Evolutionary conservation across 2,329 filamentous ascomycete species (phyloP), one percentile per base, ranked within the genome.

Genomic region (Zasmidium citrigriseum): DNA sequence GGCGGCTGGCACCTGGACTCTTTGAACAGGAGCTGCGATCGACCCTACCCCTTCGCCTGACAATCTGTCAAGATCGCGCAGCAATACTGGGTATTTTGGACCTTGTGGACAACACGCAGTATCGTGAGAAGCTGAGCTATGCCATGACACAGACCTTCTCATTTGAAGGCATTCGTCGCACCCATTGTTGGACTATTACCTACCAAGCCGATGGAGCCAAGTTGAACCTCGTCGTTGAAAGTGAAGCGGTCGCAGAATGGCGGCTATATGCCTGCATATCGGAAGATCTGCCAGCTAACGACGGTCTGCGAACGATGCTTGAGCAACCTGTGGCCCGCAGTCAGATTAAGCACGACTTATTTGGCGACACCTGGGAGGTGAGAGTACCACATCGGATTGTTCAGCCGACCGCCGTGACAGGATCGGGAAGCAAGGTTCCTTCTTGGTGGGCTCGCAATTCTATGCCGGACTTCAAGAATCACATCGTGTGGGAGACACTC

Each of bases 401-500:
- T 5, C 23, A n/a, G n/a, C n/a, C 41, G 1, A 18, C 77, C 1
- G 48, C 46, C 0, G 59, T 78, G 4, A 47, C 18, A 3, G 69
- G 61, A 1, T 67, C 66, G 4, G 25, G 57, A 3, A 55, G 65
- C 2, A 61, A 57, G 10, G 55, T 61, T 1, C 67, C 67, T 3
- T 77, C 77, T 0, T 79, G 74, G 74, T 70, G 70, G 58, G 71
- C 71, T 20, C 65, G 69, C 0, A 61, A 74, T 2, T 74, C 72
- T 4, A 63, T 80, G 12, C 67, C 71, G 2, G 68, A 74, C 1
- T 78, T 76, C 51, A 62, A 68, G 4, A 55, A 76, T 2, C 75
- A 79, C 51, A 76, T 73, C 50, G 68, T 85, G 2, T 82, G 79
- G 67, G 68, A 72, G 4, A 59, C 68, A 1, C 69, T 86, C 2